Percentiles rank a stretch among this genome's conserved stretches.
Conservation (phyloP, 2,329 filamentous ascomycete species). For the Pseudogymnoascus sp. region DNA sequence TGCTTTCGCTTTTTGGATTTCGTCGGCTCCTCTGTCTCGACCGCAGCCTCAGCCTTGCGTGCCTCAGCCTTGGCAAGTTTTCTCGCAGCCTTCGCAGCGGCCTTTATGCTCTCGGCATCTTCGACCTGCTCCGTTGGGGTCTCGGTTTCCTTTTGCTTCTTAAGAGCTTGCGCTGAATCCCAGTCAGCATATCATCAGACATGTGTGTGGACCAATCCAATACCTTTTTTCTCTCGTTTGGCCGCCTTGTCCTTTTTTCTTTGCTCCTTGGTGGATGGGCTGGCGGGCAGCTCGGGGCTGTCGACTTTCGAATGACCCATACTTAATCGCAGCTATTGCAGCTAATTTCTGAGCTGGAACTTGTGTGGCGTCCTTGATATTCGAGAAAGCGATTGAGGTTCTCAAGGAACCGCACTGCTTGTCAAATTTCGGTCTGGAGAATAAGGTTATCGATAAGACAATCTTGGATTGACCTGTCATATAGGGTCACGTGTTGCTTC, state of each 20-base stretch:
- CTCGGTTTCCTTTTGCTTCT: background rate
- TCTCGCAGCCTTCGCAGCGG: constrained; percentile 17
- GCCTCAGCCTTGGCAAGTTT: constrained; percentile 20
- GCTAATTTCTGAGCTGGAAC: background rate
- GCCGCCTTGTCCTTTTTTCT: background rate
- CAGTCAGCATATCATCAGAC: background rate
- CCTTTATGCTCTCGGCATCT: constrained; percentile 25
- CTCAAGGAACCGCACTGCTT: background rate
- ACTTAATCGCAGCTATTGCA: background rate
- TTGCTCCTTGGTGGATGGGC: background rate
- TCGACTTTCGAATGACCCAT: background rate
- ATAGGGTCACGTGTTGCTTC: background rate
- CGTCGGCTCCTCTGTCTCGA: constrained; percentile 16
- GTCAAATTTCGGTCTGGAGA: constrained; percentile 2
- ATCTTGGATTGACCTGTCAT: background rate
- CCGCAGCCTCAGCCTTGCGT: constrained; percentile 17
- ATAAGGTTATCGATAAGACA: constrained; percentile 7
- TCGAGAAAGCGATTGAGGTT: background rate
- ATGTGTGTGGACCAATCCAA: background rate
- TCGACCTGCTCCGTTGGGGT: constrained; percentile 44
- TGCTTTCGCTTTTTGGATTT: constrained; percentile 16
- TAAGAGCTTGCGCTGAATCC: background rate
- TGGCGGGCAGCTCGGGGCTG: background rate
- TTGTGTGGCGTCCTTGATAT: background rate
- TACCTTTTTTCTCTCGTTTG: constrained; percentile 8